A percentile compares a stretch with the other conserved stretches of the same genome.
Evolutionary conservation across 2,329 filamentous ascomycete species (phyloP).

Genomic region (Raffaelea ambrosiae): DNA sequence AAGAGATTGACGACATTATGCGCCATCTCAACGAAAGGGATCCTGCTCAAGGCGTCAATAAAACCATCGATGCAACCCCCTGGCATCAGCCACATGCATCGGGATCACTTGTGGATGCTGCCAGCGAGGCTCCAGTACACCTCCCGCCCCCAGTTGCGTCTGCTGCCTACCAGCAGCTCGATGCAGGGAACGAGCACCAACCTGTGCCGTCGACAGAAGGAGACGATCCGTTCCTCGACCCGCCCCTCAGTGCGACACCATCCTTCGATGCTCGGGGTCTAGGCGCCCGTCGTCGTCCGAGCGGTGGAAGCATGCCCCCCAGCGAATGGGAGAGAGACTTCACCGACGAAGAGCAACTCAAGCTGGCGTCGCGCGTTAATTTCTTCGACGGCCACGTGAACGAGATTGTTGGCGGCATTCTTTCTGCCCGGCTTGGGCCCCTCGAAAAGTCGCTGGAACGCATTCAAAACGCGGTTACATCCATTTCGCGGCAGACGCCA

Average conservation of each 20-base stretch:
- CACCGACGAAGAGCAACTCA: conserved; percentile 72
- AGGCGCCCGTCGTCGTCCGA: conserved; percentile 53
- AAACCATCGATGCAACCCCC: conserved; percentile 35
- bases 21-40: conserved; percentile 68
- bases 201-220: conserved; percentile 44
- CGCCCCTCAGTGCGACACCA: conserved; percentile 31
- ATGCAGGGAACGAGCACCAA: conserved; percentile 19
- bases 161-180: conserved; percentile 31
- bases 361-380: conserved; percentile 68
- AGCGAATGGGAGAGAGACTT: conserved; percentile 93
- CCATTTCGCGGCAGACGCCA: conserved; percentile 40
- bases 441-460: conserved; percentile 69
- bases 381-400: conserved; percentile 93
- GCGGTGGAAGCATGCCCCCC: conserved; percentile 54
- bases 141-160: conserved; percentile 33
- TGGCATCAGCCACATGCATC: conserved; percentile 35
- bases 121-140: conserved; percentile 43
- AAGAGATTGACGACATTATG: conserved; percentile 92
- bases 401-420: conserved; percentile 67
- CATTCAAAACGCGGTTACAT: conserved; percentile 63
- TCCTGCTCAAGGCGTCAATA: conserved; percentile 67
- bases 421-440: conserved; percentile 70
- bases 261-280: conserved; percentile 40
- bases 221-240: conserved; percentile 55
- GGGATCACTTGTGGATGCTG: conserved; percentile 21